Base-by-base conservation (phyloP, 768 basidiomycete species). In the Pisolithus microcarpus region DNA sequence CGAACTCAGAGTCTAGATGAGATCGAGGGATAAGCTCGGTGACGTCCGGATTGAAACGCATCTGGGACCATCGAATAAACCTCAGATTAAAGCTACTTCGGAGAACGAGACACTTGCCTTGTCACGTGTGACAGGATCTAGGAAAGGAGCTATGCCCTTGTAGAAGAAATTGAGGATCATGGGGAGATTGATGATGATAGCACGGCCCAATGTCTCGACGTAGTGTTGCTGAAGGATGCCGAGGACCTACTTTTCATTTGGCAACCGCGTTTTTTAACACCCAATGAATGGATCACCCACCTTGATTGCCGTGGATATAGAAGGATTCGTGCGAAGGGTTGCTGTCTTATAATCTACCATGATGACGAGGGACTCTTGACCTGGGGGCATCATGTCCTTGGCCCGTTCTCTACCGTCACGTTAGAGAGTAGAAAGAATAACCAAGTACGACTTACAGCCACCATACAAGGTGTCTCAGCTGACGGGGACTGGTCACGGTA, bases 11-110 rank as follows among this genome's bases (percentile, higher is more conserved):
- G 61, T 91, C 90, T 8, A 93, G 78, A 50, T 93, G 91, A 4
- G 77, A 76, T 7, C 67, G 69, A 5, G 89, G 85, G 19, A 92
- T 75, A 40, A 94, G 79, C 53, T 89, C 85, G 37, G 76, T 65
- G 5, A 94, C 72, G 58, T 90, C 77, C 4, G 91, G 90, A 62
- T 94, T 94, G 66, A 94, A 93, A 21, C 85, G 81, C 84, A 93
- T 89, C 86, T 89, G 39, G 9, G 42, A 38, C 7, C 16, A 28
- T 18, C 21, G 40, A 7, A 48, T 10, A 30, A 30, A 10, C 30
- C 1, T 55, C 54, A 31, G 48, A 38, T 18, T 15, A 23, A 10
- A 34, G 21, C 49, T 31, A 23, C 38, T 38, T 15, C 28, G n/a
- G 21, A 23, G 5, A 15, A 36, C 13, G 42, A 7, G 0, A 26